Evolutionary conservation across 495 filamentous ascomycete genomes (phyloP).

Genomic region (Aspergillus cavernicola): DNA sequence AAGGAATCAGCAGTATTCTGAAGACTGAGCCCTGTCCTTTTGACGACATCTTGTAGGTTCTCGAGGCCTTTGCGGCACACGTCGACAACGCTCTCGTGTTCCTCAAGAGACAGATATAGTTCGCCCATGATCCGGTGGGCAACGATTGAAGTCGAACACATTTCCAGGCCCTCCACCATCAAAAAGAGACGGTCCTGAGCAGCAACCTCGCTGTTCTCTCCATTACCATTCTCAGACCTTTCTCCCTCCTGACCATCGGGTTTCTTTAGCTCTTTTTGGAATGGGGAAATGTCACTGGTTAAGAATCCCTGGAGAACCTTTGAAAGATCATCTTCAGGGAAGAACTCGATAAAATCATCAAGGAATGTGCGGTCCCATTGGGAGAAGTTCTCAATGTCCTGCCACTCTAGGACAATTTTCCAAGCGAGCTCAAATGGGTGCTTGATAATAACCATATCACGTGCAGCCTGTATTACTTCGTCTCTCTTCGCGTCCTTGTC

Average conservation of each 20-base stretch:
- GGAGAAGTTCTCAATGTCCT: constrained; percentile 65
- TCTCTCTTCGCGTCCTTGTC: constrained; percentile 65
- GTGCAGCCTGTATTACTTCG: constrained; percentile 68
- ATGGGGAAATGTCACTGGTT: constrained; percentile 79
- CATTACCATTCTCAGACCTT: constrained; percentile 22
- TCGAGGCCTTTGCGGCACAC: constrained; percentile 67
- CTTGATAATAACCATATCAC: constrained; percentile 93
- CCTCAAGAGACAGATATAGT: constrained; percentile 80
- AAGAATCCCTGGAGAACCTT: constrained; percentile 79
- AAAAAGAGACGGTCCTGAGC: constrained; percentile 71
- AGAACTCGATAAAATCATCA: constrained; percentile 74
- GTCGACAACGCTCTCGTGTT: constrained; percentile 80
- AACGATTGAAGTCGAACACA: constrained; percentile 66
- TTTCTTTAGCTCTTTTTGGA: constrained; percentile 45
- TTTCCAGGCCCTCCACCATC: constrained; percentile 79
- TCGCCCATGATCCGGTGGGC: constrained; percentile 82
- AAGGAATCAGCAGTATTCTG: constrained; percentile 67
- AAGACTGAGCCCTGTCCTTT: constrained; percentile 62
- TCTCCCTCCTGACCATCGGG: constrained; percentile 24
- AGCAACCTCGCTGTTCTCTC: constrained; percentile 47
- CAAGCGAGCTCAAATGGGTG: constrained; percentile 89
- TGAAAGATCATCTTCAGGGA: constrained; percentile 75
- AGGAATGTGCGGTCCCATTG: constrained; percentile 73
- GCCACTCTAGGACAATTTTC: constrained; percentile 86
- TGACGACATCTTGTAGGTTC: constrained; percentile 54